phyloP scores from a whole-genome alignment of 306 rosid genomes.

The Dalbergia oliveri region DNA sequence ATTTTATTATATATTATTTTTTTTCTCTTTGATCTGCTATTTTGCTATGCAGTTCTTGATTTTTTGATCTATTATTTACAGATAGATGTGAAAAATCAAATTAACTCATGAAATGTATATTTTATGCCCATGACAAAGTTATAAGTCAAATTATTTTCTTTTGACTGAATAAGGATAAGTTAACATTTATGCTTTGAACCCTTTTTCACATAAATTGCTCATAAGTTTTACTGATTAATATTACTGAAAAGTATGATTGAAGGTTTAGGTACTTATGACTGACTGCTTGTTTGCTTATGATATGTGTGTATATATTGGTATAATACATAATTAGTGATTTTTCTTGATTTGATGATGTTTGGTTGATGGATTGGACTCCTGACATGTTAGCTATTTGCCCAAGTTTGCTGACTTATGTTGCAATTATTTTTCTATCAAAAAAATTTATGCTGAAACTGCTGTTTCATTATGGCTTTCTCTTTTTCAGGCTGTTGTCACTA shows the following conservation, averaged over 20 bases:
- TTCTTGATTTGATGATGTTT: background rate
- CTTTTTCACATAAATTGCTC: slow-evolving; percentile 25
- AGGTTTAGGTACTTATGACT: slow-evolving; percentile 6
- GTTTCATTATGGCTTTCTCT: slow-evolving; percentile 36
- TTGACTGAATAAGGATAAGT: background rate
- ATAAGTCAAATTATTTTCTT: slow-evolving; percentile 26
- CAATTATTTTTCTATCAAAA: slow-evolving; percentile 20
- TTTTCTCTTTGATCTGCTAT: slow-evolving; percentile 19
- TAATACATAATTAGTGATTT: background rate
- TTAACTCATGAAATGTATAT: background rate
- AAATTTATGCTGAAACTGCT: slow-evolving; percentile 18
- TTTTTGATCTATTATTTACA: slow-evolving; percentile 4
- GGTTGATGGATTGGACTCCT: slow-evolving; percentile 17
- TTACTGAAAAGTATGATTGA: slow-evolving; percentile 19
- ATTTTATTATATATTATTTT: background rate
- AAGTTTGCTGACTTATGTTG: slow-evolving; percentile 16
- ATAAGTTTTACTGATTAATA: slow-evolving; percentile 25
- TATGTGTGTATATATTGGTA: background rate
- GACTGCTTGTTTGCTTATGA: background rate
- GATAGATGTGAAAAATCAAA: slow-evolving; percentile 31
- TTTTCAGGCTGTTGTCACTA: slow-evolving; percentile 91
- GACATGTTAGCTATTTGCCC: slow-evolving; percentile 35
- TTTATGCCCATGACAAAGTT: slow-evolving; percentile 23
- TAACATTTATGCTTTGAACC: background rate
- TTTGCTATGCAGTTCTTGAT: slow-evolving; percentile 12